Conservation (phyloP, 2,329 filamentous ascomycete species). For the Xylaria sp. region DNA sequence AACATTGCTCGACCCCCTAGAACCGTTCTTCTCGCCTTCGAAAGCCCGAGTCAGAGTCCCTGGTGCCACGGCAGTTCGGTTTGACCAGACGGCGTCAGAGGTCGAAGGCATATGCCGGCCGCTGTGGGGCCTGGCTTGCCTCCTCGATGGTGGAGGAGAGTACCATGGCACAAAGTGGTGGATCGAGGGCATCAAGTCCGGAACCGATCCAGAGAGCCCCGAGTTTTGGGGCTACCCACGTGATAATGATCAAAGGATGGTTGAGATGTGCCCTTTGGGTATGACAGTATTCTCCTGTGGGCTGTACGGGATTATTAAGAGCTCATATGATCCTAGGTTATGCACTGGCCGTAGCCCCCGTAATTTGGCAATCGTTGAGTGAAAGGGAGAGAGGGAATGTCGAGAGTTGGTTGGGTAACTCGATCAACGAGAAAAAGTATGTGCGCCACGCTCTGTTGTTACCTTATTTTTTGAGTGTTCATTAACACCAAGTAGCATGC, state of each 20-base stretch:
- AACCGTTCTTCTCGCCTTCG: slow-evolving; percentile 75
- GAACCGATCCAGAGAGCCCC: slow-evolving; percentile 73
- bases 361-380: slow-evolving; percentile 73
- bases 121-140: slow-evolving; percentile 77
- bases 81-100: slow-evolving; percentile 80
- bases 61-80: slow-evolving; percentile 77
- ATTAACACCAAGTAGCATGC: slow-evolving; percentile 66
- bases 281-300: slow-evolving; percentile 24
- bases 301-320: slow-evolving; percentile 11
- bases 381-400: slow-evolving; percentile 72
- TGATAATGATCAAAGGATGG: slow-evolving; percentile 84
- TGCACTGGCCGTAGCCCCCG: slow-evolving; percentile 73
- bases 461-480: background rate
- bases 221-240: slow-evolving; percentile 83
- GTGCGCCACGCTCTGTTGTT: slow-evolving; percentile 21
- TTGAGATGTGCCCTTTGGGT: slow-evolving; percentile 83
- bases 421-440: slow-evolving; percentile 79
- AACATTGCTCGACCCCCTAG: slow-evolving; percentile 74
- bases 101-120: slow-evolving; percentile 80
- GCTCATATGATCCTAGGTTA: slow-evolving; percentile 58
- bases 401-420: slow-evolving; percentile 76
- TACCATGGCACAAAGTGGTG: slow-evolving; percentile 73
- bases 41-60: slow-evolving; percentile 73
- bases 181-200: slow-evolving; percentile 75
- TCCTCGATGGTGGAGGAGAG: slow-evolving; percentile 73